Conservation (phyloP, 441 rosid species). For the Daphne laureola region DNA sequence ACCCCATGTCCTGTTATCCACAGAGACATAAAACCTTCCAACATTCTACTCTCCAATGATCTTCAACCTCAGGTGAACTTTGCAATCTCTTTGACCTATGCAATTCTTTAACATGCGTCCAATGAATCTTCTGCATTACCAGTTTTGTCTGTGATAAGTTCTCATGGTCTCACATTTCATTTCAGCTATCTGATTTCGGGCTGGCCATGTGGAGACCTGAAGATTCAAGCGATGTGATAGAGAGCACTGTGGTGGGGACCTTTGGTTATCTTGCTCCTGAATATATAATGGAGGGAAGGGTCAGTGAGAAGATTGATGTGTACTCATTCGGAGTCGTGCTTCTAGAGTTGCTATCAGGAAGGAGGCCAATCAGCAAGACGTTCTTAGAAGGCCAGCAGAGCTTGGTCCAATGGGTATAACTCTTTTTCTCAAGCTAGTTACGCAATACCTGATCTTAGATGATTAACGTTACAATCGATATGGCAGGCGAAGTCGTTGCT, state of each 20-base stretch:
- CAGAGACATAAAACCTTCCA: constrained; percentile 33
- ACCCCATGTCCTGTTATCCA: constrained; percentile 22
- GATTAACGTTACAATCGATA: background rate
- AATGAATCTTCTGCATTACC: background rate
- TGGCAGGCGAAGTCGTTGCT: constrained; percentile 21
- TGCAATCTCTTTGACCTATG: background rate
- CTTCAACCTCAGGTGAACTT: constrained; percentile 22
- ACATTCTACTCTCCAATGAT: constrained; percentile 33
- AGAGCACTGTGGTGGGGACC: constrained; percentile 24
- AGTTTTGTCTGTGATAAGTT: no score
- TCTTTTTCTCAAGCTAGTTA: background rate
- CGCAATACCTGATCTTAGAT: background rate
- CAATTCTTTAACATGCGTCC: background rate
- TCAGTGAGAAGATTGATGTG: constrained; percentile 24
- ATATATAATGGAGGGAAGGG: constrained; percentile 27
- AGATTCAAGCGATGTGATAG: constrained; percentile 11
- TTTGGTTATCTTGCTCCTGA: constrained; percentile 37
- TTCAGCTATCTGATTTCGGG: constrained; percentile 35
- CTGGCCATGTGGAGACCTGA: constrained; percentile 27
- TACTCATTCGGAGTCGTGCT: constrained; percentile 31
- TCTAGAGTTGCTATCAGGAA: constrained; percentile 29
- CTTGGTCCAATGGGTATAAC: constrained; percentile 28
- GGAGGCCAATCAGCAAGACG: constrained; percentile 17
- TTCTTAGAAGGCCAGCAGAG: constrained; percentile 20
- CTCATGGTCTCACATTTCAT: background rate